These are phyloP conservation scores for Acrocalymma vagum DNA, from an alignment of 2,329 filamentous ascomycete species.

Conservation along the genomic window DNA sequence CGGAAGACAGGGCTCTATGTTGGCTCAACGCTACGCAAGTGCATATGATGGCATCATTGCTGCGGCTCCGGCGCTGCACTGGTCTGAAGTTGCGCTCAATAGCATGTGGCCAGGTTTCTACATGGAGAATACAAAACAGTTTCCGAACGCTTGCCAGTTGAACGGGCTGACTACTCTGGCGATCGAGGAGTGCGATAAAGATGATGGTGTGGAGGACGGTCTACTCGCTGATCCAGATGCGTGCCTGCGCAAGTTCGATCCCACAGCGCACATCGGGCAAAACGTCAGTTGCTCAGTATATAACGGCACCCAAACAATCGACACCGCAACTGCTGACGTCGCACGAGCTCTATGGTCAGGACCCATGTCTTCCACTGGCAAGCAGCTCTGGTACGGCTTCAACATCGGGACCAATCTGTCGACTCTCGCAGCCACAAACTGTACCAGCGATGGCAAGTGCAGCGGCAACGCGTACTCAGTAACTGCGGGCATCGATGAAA, in stretches of 20 bases:
- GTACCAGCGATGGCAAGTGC: neutral
- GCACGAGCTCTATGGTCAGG: conserved; percentile 12
- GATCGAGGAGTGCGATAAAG: conserved; percentile 29
- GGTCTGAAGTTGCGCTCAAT: conserved; percentile 12
- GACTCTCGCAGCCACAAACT: conserved; percentile 1
- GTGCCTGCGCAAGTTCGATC: conserved; percentile 31
- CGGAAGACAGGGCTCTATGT: conserved; percentile 30
- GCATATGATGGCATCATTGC: conserved; percentile 40
- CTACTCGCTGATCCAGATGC: conserved; percentile 26
- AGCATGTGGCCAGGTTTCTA: conserved; percentile 25
- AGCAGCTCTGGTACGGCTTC: conserved; percentile 10
- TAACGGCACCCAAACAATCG: conserved; percentile 1
- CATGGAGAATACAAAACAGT: conserved; percentile 26
- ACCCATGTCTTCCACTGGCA: conserved; percentile 1
- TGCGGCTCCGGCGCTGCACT: conserved; percentile 34
- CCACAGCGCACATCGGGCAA: conserved; percentile 5
- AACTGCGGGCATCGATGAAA: neutral
- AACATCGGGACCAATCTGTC: conserved; percentile 1
- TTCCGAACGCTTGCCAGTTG: conserved; percentile 29
- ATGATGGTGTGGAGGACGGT: conserved; percentile 30
- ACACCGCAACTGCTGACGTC: conserved; percentile 3
- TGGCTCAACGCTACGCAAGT: conserved; percentile 29
- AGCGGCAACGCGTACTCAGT: neutral
- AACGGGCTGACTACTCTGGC: conserved; percentile 23
- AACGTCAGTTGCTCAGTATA: conserved; percentile 11